Evolutionary conservation across 768 basidiomycete genomes (phyloP).

Genomic region (Boletus vermiculosoides): DNA sequence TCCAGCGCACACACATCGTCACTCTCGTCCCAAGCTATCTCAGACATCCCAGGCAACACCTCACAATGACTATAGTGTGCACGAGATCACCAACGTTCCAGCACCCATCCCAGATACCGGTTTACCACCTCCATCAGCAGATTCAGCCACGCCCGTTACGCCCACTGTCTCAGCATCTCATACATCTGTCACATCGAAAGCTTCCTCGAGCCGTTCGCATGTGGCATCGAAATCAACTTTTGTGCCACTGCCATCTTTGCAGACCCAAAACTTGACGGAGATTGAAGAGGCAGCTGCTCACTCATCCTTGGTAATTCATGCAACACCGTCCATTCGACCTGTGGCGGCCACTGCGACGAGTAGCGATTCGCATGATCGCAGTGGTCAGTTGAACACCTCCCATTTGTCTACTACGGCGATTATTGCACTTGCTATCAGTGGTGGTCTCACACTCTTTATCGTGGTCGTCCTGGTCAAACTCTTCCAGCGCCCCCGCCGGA

Average conservation of each 20-base stretch:
- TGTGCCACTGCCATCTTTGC: slow-evolving; percentile 29
- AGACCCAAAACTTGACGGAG: slow-evolving; percentile 27
- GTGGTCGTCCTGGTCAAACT: slow-evolving; percentile 47
- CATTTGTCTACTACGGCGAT: slow-evolving; percentile 50
- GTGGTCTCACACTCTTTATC: slow-evolving; percentile 47
- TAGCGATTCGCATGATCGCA: neutral
- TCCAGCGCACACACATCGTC: neutral
- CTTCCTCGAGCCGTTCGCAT: slow-evolving; percentile 10
- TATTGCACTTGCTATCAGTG: slow-evolving; percentile 52
- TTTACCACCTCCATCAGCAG: slow-evolving; percentile 26
- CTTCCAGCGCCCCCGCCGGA: slow-evolving; percentile 49
- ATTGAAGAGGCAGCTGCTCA: slow-evolving; percentile 16
- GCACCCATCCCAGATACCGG: slow-evolving; percentile 33
- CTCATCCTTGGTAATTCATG: slow-evolving; percentile 6
- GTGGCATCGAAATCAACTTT: slow-evolving; percentile 24
- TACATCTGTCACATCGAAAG: slow-evolving; percentile 22
- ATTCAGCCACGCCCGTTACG: slow-evolving; percentile 5
- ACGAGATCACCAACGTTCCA: slow-evolving; percentile 31
- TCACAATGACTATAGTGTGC: slow-evolving; percentile 26
- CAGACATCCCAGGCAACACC: slow-evolving; percentile 11
- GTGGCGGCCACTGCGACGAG: neutral
- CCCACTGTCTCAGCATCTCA: slow-evolving; percentile 21
- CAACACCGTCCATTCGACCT: slow-evolving; percentile 8
- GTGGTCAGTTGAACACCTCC: slow-evolving; percentile 15
- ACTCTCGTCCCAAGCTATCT: slow-evolving; percentile 13